Conservation (phyloP, 2,329 filamentous ascomycete genomes). For the Oidium heveae region DNA sequence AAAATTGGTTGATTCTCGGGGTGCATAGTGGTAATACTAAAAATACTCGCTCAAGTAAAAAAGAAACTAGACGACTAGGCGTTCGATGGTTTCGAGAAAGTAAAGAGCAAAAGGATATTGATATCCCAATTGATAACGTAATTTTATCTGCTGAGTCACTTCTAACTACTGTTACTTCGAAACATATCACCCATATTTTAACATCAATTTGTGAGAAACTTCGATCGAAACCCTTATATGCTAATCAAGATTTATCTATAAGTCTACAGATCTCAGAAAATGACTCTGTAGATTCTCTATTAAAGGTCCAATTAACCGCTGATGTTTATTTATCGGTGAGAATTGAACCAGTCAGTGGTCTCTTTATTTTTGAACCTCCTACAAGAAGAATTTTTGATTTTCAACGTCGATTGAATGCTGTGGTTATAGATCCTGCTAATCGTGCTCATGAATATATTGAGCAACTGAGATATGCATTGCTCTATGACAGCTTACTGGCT, state of each 20-base stretch:
- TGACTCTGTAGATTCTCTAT: slow-evolving; percentile 39
- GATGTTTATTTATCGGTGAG: slow-evolving; percentile 32
- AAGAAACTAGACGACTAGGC: slow-evolving; percentile 27
- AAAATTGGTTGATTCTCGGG: slow-evolving; percentile 81
- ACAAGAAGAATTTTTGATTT: slow-evolving; percentile 27
- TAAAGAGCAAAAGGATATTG: slow-evolving; percentile 42
- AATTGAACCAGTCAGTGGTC: slow-evolving; percentile 58
- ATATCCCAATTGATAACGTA: slow-evolving; percentile 40
- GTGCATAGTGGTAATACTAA: slow-evolving; percentile 38
- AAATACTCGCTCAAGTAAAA: slow-evolving; percentile 18
- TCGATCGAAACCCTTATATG: slow-evolving; percentile 31
- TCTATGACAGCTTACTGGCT: slow-evolving; percentile 34
- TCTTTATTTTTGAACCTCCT: slow-evolving; percentile 42
- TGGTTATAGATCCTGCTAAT: slow-evolving; percentile 26
- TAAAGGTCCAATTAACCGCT: slow-evolving; percentile 46
- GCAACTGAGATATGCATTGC: slow-evolving; percentile 31
- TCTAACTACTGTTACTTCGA: slow-evolving; percentile 47
- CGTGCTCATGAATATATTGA: slow-evolving; percentile 34
- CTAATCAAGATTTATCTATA: slow-evolving; percentile 30
- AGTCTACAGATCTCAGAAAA: slow-evolving; percentile 28
- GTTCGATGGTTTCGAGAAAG: slow-evolving; percentile 69
- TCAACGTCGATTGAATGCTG: slow-evolving; percentile 38
- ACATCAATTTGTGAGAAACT: slow-evolving; percentile 38
- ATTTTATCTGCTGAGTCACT: slow-evolving; percentile 50
- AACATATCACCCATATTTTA: slow-evolving; percentile 49